phyloP scores from a whole-genome alignment of 1,139 yeast genomes.

The Taphrina sp. region DNA sequence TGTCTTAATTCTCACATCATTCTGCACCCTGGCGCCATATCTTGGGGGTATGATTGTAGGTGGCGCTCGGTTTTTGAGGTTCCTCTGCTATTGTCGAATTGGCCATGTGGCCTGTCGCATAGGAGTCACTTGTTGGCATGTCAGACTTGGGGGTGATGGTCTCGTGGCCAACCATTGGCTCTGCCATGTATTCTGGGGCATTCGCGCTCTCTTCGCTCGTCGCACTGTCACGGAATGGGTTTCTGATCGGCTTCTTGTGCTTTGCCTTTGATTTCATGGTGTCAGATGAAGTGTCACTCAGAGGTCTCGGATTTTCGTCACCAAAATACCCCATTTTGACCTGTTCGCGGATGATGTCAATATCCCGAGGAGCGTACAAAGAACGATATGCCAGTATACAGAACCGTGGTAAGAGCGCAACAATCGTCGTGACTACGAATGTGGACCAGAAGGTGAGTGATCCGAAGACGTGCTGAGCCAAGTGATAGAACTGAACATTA shows the following conservation, averaged over 20 bases:
- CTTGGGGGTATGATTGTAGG: no score
- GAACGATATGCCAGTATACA: constrained; percentile 62
- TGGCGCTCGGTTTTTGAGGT: no score
- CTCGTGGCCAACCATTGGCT: no score
- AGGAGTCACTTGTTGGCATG: no score
- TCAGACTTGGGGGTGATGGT: no score
- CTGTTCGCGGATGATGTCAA: constrained; percentile 80
- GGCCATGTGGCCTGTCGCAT: no score
- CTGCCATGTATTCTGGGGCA: no score
- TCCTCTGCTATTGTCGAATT: no score
- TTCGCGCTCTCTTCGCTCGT: constrained; percentile 19
- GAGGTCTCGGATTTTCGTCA: constrained; percentile 9
- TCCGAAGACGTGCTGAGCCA: constrained; percentile 73
- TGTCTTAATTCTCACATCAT: no score
- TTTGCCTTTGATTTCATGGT: neutral
- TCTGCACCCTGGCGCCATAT: no score
- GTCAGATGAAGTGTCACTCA: constrained; percentile 14
- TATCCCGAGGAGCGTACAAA: constrained; percentile 68
- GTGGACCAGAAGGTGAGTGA: constrained; percentile 79
- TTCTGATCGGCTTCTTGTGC: constrained; percentile 8
- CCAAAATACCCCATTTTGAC: constrained; percentile 28
- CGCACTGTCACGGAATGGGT: constrained; percentile 18
- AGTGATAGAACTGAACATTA: constrained; percentile 70
- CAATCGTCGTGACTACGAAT: constrained; percentile 64
- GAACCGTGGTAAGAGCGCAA: constrained; percentile 76